Evolutionary conservation across 495 filamentous ascomycete genomes (phyloP).

Genomic region (Lophium mytilinum): DNA sequence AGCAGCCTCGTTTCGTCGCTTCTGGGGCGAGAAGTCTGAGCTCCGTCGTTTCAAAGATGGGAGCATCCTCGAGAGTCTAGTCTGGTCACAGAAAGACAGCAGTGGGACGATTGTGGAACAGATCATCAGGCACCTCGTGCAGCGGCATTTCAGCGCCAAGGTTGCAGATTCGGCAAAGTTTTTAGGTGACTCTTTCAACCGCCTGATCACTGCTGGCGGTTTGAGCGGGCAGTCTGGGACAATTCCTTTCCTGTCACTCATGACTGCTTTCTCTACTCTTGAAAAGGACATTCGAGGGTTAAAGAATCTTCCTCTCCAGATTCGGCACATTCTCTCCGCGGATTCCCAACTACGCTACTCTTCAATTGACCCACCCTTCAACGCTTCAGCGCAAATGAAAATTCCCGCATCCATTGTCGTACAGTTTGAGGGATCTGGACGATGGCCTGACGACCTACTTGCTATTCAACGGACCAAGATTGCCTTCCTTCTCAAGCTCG

Average conservation of each 20-base stretch:
- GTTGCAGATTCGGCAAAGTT: constrained; percentile 47
- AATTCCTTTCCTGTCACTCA: constrained; percentile 47
- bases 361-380: constrained; percentile 46
- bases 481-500: constrained; percentile 80
- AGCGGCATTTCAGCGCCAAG: constrained; percentile 50
- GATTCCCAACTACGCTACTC: constrained; percentile 66
- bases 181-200: constrained; percentile 53
- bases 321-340: constrained; percentile 67
- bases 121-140: constrained; percentile 66
- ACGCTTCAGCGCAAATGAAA: constrained; percentile 29
- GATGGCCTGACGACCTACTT: constrained; percentile 85
- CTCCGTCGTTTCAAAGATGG: constrained; percentile 68
- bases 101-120: constrained; percentile 62
- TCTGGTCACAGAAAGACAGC: constrained; percentile 63
- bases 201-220: constrained; percentile 40
- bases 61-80: constrained; percentile 65
- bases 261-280: constrained; percentile 57
- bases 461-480: constrained; percentile 92
- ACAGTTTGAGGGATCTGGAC: constrained; percentile 85
- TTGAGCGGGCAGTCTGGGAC: constrained; percentile 28
- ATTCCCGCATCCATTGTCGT: constrained; percentile 60
- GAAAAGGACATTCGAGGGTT: constrained; percentile 65
- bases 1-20: constrained; percentile 58
- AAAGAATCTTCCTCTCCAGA: constrained; percentile 69
- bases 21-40: constrained; percentile 70